Percentiles rank a stretch among this genome's conserved stretches.
phyloP scores from a whole-genome alignment of 257 asterid species.

The Gynochthodes officinalis region DNA sequence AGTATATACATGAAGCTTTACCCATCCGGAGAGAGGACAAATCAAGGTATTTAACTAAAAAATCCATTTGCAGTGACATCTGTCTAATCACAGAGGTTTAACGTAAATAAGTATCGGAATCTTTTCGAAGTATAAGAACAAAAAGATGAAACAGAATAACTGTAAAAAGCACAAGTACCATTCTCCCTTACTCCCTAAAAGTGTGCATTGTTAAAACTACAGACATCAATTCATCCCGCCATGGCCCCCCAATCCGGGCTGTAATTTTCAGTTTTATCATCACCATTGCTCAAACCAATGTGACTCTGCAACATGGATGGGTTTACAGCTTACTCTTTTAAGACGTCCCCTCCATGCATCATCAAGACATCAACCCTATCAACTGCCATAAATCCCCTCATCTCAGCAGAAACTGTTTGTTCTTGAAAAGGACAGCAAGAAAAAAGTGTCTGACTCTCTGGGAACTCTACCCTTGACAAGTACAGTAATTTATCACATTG shows the following conservation, averaged over 20 bases:
- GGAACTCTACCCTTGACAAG: neutral
- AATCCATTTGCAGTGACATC: neutral
- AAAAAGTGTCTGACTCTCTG: neutral
- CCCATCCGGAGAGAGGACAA: constrained; percentile 13
- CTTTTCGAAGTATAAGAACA: constrained; percentile 25
- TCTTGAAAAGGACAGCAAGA: neutral
- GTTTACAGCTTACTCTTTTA: no score
- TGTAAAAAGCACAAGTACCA: neutral
- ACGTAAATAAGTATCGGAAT: constrained; percentile 18
- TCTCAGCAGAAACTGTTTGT: neutral
- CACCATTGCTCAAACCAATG: constrained; percentile 8
- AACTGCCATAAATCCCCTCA: neutral
- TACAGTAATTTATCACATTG: no score
- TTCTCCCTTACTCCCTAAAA: no score
- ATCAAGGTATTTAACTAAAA: constrained; percentile 7
- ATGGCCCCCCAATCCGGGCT: no score
- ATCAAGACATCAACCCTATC: constrained; percentile 3
- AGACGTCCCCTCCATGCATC: neutral
- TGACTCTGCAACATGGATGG: constrained; percentile 1
- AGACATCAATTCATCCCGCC: no score
- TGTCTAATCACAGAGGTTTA: neutral
- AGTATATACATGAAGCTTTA: no score
- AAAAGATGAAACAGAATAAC: constrained; percentile 14
- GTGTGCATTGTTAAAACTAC: no score
- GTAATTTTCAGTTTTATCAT: constrained; percentile 4